Percentiles rank a stretch among this genome's conserved stretches.
These are phyloP conservation scores for Penicillium corylophilum DNA, from an alignment of 2,329 filamentous ascomycete species.

Conservation along the genomic window DNA sequence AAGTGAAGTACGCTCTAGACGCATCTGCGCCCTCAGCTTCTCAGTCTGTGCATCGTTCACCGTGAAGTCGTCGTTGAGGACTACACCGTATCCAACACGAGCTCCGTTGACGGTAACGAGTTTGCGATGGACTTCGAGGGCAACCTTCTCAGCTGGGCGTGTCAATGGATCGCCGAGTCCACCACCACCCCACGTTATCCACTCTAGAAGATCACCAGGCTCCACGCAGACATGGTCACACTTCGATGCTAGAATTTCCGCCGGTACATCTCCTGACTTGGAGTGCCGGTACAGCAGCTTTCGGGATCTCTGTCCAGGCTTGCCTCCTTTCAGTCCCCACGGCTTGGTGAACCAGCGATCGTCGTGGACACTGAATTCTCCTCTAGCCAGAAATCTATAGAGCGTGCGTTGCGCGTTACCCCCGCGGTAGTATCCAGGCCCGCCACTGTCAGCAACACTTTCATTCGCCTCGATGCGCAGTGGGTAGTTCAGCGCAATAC, in stretches of 20 bases:
- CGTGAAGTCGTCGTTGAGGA: conserved; percentile 38
- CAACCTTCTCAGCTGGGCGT: conserved; percentile 45
- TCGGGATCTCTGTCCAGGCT: conserved; percentile 44
- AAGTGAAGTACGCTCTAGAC: conserved; percentile 19
- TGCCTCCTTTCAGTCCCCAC: conserved; percentile 50
- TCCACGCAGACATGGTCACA: conserved; percentile 50
- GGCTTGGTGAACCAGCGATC: conserved; percentile 52
- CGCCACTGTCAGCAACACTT: conserved; percentile 50
- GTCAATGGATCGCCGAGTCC: conserved; percentile 50
- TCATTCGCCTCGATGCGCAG: conserved; percentile 51
- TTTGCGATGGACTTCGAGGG: conserved; percentile 47
- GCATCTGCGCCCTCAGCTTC: conserved; percentile 35
- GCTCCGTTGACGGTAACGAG: conserved; percentile 48
- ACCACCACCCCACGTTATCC: conserved; percentile 53
- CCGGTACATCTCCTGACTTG: conserved; percentile 29
- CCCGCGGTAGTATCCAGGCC: conserved; percentile 49
- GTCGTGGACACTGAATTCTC: conserved; percentile 51
- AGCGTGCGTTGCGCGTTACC: conserved; percentile 51
- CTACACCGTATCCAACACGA: conserved; percentile 46
- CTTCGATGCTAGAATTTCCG: conserved; percentile 45
- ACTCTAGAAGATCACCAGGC: conserved; percentile 50
- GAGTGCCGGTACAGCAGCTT: conserved; percentile 48
- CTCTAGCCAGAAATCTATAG: conserved; percentile 48
- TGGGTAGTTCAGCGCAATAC: conserved; percentile 50
- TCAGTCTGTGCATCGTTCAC: conserved; percentile 41